A percentile compares a stretch with the other conserved stretches of the same genome.
Conservation (phyloP, 148 eudicot genomes). For the Chenopodium berlandieri region DNA sequence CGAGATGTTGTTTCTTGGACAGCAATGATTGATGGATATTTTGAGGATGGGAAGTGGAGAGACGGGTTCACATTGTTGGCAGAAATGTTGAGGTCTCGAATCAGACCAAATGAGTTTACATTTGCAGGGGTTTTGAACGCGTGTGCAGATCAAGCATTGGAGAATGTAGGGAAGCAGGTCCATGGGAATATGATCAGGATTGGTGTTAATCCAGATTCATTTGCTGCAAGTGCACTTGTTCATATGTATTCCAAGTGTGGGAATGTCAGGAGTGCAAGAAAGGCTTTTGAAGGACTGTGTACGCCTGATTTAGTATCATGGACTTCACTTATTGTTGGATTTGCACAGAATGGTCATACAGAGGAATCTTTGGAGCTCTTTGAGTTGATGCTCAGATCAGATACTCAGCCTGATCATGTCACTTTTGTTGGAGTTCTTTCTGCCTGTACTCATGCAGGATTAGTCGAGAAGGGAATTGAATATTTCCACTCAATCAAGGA, state of each 20-base stretch:
- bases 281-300: slow-evolving; percentile 30
- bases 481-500: slow-evolving; percentile 43
- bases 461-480: slow-evolving; percentile 38
- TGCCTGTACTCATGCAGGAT: slow-evolving; percentile 51
- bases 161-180: slow-evolving; percentile 50
- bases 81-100: slow-evolving; percentile 38
- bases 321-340: slow-evolving; percentile 45
- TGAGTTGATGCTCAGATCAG: slow-evolving; percentile 35
- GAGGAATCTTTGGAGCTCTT: slow-evolving; percentile 37
- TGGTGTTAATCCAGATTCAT: slow-evolving; percentile 36
- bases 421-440: slow-evolving; percentile 48
- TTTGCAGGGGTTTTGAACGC: slow-evolving; percentile 50
- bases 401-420: slow-evolving; percentile 40
- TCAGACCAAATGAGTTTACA: slow-evolving; percentile 48
- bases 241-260: slow-evolving; percentile 56
- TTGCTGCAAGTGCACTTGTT: slow-evolving; percentile 43
- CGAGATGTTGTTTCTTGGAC: slow-evolving; percentile 63
- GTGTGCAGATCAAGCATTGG: slow-evolving; percentile 48
- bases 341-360: slow-evolving; percentile 42
- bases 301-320: slow-evolving; percentile 41
- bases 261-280: slow-evolving; percentile 36
- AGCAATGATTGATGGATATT: slow-evolving; percentile 51
- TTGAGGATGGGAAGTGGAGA: slow-evolving; percentile 50
- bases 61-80: slow-evolving; percentile 47
- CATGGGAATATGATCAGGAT: slow-evolving; percentile 48